phyloP scores from a whole-genome alignment of 306 rosid genomes.

The Pueraria montana region DNA sequence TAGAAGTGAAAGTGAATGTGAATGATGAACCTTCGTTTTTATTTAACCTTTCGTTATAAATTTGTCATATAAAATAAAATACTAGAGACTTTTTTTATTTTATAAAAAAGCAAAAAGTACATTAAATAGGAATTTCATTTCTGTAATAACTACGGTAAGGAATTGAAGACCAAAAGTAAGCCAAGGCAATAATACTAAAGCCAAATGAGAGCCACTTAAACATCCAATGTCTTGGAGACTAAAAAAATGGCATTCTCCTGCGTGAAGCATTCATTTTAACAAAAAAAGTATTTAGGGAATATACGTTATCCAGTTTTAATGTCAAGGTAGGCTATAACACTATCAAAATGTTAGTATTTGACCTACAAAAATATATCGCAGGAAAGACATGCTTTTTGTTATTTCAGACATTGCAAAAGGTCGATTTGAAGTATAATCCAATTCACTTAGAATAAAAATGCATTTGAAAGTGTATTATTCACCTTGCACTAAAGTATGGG shows the following conservation, averaged over 20 bases:
- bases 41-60: background rate
- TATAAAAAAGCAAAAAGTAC: background rate
- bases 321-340: background rate
- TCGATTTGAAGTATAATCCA: background rate
- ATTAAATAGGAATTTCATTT: background rate
- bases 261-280: background rate
- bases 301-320: background rate
- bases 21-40: background rate
- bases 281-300: background rate
- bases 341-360: background rate
- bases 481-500: background rate
- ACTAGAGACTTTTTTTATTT: too few species aligned
- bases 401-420: background rate
- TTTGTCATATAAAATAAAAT: background rate
- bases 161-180: background rate
- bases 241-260: background rate
- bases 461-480: background rate
- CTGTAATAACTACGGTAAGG: background rate
- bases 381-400: background rate
- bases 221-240: background rate
- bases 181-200: background rate
- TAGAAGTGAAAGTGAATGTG: background rate
- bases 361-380: background rate
- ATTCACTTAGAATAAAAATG: constrained; percentile 1
- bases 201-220: constrained; percentile 12